phyloP scores from a whole-genome alignment of 78 protist genomes.

The Polysphondylium violaceum region DNA sequence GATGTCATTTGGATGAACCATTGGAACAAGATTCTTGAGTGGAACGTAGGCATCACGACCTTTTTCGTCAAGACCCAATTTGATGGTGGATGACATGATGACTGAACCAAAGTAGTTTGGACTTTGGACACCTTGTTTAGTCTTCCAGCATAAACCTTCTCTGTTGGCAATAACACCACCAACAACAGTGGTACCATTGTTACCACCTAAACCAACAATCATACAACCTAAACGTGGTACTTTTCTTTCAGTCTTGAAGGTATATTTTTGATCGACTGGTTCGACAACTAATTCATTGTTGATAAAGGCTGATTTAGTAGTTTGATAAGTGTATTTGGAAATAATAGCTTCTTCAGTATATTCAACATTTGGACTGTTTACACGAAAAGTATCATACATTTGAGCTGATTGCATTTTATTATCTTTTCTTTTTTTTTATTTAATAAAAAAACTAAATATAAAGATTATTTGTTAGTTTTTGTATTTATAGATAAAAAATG shows the following conservation, averaged over 20 bases:
- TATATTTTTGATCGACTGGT: conserved; percentile 73
- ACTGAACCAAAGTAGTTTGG: conserved; percentile 98
- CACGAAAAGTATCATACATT: conserved; percentile 73
- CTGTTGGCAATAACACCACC: conserved; percentile 98
- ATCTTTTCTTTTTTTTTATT: neutral
- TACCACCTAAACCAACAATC: conserved; percentile 99
- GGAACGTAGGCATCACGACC: conserved; percentile 94
- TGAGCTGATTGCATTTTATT: conserved; percentile 70
- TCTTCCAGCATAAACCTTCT: conserved; percentile 92
- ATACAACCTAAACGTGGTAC: conserved; percentile 87
- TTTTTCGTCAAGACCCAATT: conserved; percentile 85
- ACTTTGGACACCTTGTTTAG: conserved; percentile 90
- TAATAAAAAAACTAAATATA: neutral
- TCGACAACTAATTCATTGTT: conserved; percentile 81
- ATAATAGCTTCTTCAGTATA: conserved; percentile 87
- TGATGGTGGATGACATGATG: conserved; percentile 94
- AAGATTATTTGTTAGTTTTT: too few relatives aligned
- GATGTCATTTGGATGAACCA: conserved; percentile 98
- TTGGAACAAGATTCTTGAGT: conserved; percentile 94
- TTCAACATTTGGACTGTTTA: conserved; percentile 83
- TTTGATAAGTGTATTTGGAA: conserved; percentile 87
- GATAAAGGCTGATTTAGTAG: conserved; percentile 35
- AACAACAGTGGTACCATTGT: conserved; percentile 99
- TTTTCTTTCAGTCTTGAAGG: conserved; percentile 63
- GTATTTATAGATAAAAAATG: too few relatives aligned